These are phyloP conservation scores for Kuraishia floccosa DNA, from an alignment of 805 yeast species.

Conservation along the genomic window DNA sequence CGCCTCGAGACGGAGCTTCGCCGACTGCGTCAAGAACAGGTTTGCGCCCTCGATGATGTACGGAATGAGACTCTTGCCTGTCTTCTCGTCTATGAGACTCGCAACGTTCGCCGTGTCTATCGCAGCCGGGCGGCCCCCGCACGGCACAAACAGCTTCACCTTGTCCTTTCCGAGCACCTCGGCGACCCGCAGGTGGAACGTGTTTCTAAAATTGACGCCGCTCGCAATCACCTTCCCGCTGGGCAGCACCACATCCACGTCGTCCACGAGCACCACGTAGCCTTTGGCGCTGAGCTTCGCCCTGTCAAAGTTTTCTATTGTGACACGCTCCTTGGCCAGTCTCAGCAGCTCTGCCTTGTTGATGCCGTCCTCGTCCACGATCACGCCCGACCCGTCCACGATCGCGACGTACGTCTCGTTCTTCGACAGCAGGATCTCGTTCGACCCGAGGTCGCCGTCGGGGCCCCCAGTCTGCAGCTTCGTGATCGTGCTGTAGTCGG, in stretches of 20 bases:
- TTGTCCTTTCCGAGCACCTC: conserved; percentile 46
- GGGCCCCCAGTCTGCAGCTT: conserved; percentile 99
- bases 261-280: conserved; percentile 77
- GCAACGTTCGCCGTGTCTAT: conserved; percentile 78
- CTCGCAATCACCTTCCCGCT: conserved; percentile 63
- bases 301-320: conserved; percentile 59
- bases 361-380: conserved; percentile 85
- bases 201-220: conserved; percentile 86
- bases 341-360: conserved; percentile 68
- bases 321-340: conserved; percentile 68
- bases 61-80: conserved; percentile 71
- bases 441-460: conserved; percentile 95
- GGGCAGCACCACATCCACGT: conserved; percentile 68
- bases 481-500: conserved; percentile 41
- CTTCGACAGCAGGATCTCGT: conserved; percentile 80
- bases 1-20: conserved; percentile 74
- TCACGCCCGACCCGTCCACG: conserved; percentile 93
- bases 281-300: conserved; percentile 64
- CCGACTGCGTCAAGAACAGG: conserved; percentile 87
- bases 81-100: conserved; percentile 56
- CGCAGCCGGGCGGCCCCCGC: conserved; percentile 98
- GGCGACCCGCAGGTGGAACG: conserved; percentile 68
- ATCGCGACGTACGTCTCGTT: conserved; percentile 78
- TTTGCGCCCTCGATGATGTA: conserved; percentile 97
- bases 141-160: conserved; percentile 86